Evolutionary conservation across 352 stramenopile genomes (phyloP).

Genomic region (Thalassiosira delicatula): DNA sequence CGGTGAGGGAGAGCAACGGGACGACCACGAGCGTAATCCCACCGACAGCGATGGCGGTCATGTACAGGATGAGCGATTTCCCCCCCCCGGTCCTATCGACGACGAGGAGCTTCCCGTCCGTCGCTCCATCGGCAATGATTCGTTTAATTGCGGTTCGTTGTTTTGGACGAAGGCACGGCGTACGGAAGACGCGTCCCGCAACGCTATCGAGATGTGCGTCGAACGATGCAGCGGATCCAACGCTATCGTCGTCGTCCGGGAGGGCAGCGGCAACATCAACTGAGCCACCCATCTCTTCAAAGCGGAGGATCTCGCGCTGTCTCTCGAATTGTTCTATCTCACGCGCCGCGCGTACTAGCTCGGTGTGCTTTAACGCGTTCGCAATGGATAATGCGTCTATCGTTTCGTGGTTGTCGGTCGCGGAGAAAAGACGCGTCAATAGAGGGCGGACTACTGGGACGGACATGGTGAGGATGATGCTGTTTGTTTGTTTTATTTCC

Average conservation of each 20-base stretch:
- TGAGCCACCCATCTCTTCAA: background rate
- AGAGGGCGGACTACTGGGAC: background rate
- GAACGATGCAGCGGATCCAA: background rate
- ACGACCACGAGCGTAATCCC: slow-evolving; percentile 6
- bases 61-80: background rate
- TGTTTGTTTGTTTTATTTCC: no score
- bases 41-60: background rate
- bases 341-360: background rate
- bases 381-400: background rate
- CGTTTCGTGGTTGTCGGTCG: background rate
- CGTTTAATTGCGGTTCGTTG: background rate
- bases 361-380: background rate
- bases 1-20: slow-evolving; percentile 7
- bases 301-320: background rate
- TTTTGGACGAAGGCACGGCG: background rate
- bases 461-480: background rate
- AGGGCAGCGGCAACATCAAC: no score
- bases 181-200: background rate
- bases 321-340: background rate
- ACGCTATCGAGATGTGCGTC: background rate
- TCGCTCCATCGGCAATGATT: background rate
- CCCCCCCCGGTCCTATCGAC: background rate
- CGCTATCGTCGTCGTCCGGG: background rate
- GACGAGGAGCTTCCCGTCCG: background rate
- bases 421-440: background rate